Percentiles rank a stretch among this genome's conserved stretches.
Evolutionary conservation across 2,329 filamentous ascomycete species (phyloP).

Genomic region (Diaporthe eres): DNA sequence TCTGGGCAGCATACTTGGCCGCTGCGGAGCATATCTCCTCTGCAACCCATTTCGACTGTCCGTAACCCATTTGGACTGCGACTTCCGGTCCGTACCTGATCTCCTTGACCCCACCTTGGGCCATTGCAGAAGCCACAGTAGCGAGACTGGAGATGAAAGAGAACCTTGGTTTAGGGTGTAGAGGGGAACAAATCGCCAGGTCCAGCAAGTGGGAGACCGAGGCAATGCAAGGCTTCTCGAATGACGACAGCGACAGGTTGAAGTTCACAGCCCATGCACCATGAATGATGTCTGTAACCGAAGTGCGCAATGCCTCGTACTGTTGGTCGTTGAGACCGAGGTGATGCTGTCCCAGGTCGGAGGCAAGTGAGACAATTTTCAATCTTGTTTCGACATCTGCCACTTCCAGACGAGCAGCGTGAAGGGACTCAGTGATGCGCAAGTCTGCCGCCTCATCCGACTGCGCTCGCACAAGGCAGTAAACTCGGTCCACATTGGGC

Average conservation of each 20-base stretch:
- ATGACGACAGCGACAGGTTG: conserved; percentile 24
- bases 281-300: conserved; percentile 30
- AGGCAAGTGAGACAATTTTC: conserved; percentile 9
- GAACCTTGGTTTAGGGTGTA: neutral
- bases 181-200: neutral
- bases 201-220: conserved; percentile 17
- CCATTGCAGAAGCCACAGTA: neutral
- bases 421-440: conserved; percentile 48
- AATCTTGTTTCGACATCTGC: neutral
- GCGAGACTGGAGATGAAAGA: conserved; percentile 33
- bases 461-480: conserved; percentile 59
- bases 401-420: neutral
- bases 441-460: conserved; percentile 48
- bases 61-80: conserved; percentile 8
- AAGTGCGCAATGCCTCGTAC: conserved; percentile 13
- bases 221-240: conserved; percentile 21
- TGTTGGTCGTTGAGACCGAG: conserved; percentile 16
- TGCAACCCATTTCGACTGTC: conserved; percentile 32
- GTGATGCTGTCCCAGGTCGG: neutral
- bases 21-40: conserved; percentile 33
- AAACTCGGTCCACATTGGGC: conserved; percentile 66
- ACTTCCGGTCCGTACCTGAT: conserved; percentile 1
- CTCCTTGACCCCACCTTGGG: conserved; percentile 10
- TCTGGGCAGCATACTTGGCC: conserved; percentile 32
- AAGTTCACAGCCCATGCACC: conserved; percentile 35